These are phyloP conservation scores for Cyberlindnera sargentensis DNA, from an alignment of 805 yeast species.

Conservation along the genomic window DNA sequence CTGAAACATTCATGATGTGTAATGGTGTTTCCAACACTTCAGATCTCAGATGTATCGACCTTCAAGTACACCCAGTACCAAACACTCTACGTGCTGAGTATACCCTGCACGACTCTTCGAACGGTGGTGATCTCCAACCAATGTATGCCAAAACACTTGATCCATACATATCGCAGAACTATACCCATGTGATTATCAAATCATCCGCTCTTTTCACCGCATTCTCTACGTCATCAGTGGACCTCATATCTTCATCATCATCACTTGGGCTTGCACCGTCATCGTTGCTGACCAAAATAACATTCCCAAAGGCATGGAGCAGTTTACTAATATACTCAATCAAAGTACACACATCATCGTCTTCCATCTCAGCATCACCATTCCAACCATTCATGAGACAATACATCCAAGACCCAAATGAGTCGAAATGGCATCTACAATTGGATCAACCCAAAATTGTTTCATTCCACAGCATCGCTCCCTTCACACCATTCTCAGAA, in stretches of 20 bases:
- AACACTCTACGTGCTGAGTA: conserved; percentile 30
- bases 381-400: conserved; percentile 68
- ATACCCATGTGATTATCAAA: conserved; percentile 41
- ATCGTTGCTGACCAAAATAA: conserved; percentile 38
- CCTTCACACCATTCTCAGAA: conserved; percentile 48
- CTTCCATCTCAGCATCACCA: background rate
- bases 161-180: conserved; percentile 32
- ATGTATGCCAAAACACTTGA: conserved; percentile 41
- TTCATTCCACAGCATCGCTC: conserved; percentile 59
- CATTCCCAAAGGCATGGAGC: conserved; percentile 53
- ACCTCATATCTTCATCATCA: no score
- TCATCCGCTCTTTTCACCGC: no score
- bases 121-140: conserved; percentile 42
- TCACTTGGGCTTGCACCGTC: no score
- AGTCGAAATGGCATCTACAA: conserved; percentile 73
- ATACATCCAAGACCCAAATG: conserved; percentile 54
- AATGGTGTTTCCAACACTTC: no score
- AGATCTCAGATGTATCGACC: no score
- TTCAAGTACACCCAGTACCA: conserved; percentile 34
- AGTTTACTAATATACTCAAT: conserved; percentile 51
- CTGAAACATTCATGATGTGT: no score
- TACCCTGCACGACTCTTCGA: conserved; percentile 38
- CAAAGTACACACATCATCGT: conserved; percentile 4
- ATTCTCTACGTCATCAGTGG: no score
- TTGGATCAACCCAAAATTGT: conserved; percentile 33